Evolutionary conservation across 2,329 filamentous ascomycete species (phyloP).

Genomic region (Magnaporthales sp.): DNA sequence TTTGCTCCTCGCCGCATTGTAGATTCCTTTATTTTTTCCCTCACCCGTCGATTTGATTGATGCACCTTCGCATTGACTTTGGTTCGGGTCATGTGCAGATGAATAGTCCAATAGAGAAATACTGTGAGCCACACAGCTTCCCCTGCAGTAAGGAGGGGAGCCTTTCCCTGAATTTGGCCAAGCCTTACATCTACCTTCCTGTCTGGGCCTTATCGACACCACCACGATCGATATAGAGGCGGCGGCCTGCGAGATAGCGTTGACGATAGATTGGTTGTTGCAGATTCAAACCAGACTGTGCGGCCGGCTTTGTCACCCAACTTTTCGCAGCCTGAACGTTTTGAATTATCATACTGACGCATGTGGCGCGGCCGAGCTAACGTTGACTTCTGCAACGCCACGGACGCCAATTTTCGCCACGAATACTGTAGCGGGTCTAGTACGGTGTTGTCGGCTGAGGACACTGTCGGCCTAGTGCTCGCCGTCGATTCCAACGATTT

Average conservation of each 20-base stretch:
- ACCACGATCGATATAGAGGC: neutral
- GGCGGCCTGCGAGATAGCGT: neutral
- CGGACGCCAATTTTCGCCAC: neutral
- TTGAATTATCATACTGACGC: neutral
- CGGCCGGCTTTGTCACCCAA: neutral
- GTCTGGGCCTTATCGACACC: neutral
- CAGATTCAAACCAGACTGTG: neutral
- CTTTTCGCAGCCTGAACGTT: neutral
- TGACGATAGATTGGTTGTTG: neutral
- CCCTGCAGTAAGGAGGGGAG: neutral
- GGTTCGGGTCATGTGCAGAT: neutral
- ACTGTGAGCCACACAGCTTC: neutral
- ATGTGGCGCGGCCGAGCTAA: neutral
- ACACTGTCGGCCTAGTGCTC: neutral
- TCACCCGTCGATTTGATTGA: neutral
- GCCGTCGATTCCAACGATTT: neutral
- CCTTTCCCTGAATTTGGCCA: neutral
- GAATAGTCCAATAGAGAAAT: neutral
- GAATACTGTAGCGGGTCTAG: neutral
- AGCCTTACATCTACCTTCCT: neutral
- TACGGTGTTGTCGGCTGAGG: neutral
- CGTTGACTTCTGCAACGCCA: neutral
- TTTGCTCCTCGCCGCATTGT: neutral
- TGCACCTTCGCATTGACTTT: neutral
- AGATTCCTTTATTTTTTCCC: neutral